Percentiles rank a stretch among this genome's conserved stretches.
phyloP scores from a whole-genome alignment of 2,329 filamentous ascomycete species.

The Fusarium verticillioides region DNA sequence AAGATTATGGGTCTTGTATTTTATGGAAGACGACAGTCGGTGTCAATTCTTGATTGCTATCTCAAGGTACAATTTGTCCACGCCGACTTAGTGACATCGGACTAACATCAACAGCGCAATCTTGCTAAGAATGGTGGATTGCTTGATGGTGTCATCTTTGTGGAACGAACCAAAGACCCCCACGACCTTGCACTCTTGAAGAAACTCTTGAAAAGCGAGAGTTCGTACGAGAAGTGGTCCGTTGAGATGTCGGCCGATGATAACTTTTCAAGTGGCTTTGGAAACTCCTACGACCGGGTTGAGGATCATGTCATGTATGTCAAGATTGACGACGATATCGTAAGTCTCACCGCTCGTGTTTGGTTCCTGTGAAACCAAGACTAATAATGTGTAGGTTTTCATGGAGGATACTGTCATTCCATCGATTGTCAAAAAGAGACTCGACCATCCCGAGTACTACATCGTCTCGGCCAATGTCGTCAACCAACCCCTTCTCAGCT shows the following conservation, averaged over 20 bases:
- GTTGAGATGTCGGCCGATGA: constrained; percentile 48
- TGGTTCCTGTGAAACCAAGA: not conserved
- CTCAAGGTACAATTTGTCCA: constrained; percentile 47
- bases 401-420: constrained; percentile 58
- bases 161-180: constrained; percentile 53
- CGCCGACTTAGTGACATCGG: not conserved
- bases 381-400: constrained; percentile 45
- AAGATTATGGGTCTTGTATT: constrained; percentile 60
- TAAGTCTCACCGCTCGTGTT: constrained; percentile 37
- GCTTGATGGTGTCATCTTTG: constrained; percentile 58
- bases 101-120: constrained; percentile 50
- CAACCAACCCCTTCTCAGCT: constrained; percentile 65
- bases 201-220: constrained; percentile 50
- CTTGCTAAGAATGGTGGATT: constrained; percentile 57
- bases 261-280: constrained; percentile 48
- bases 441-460: constrained; percentile 61
- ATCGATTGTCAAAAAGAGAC: constrained; percentile 63
- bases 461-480: constrained; percentile 66
- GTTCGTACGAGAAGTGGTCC: constrained; percentile 52
- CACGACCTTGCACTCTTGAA: constrained; percentile 55
- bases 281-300: constrained; percentile 55
- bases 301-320: constrained; percentile 58
- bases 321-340: constrained; percentile 53
- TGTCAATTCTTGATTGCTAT: constrained; percentile 61
- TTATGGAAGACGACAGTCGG: constrained; percentile 56